Evolutionary conservation across 768 basidiomycete species (phyloP), one percentile per base, ranked within the genome.

Genomic region (Kwoniella sp.): DNA sequence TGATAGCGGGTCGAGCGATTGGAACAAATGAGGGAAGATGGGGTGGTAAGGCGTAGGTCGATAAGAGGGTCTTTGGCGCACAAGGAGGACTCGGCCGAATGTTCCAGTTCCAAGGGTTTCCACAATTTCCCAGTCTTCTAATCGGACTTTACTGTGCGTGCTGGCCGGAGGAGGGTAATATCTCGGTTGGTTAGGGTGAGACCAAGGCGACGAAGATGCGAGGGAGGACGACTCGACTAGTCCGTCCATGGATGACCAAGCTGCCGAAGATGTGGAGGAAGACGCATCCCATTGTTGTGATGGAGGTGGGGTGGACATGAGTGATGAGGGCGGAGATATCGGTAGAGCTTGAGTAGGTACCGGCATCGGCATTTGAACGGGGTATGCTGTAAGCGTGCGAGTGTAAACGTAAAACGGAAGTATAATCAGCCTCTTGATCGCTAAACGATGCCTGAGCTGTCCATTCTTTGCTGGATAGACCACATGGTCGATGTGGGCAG

Each of bases 71-170:
- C 86, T 83, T 68, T 91, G 86, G 60, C 91, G 88, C 40, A 96
- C 94, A 1, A 98, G 85, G 40, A 97, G 83, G 17, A 99, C 96
- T 61, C 90, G 87, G 52, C 87, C 96, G 81, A 99, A 99, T 0
- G 96, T 99, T 1, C 96, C 96, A 0, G 95, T 95, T 26, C 96
- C 95, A 91, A 82, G 70, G 1, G 82, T 82, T 52, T 82, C 81
- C n/a, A 82, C 74, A 12, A 82, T 78, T 68, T 82, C 81, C 77
- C 77, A 80, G 62, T 80, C 79, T 54, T 76, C 76, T 29, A 77
- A 61, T 24, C 70, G 54, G 6, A 71, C 68, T 51, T 58, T 56
- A 30, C 60, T 62, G 24, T 50, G 51, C 26, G 33, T 9, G 9
- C 24, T 30, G 21, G 58, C 26, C 27, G 50, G 58, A 1, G 29